A percentile compares a stretch with the other conserved stretches of the same genome.
phyloP scores from a whole-genome alignment of 352 stramenopile genomes.

The Globisporangium spinosum region DNA sequence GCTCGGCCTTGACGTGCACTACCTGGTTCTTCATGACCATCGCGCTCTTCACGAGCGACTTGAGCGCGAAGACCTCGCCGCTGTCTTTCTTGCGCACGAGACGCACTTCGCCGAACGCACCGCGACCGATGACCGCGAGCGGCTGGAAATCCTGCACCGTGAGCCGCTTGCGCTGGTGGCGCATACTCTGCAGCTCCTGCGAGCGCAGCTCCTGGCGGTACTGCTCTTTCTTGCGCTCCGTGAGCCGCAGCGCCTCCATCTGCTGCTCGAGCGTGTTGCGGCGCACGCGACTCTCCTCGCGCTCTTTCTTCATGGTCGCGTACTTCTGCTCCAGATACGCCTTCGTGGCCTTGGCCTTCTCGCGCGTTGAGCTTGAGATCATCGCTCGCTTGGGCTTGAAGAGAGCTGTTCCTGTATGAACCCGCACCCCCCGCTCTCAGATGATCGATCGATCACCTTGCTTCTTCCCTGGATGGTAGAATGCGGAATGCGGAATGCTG shows the following conservation, averaged over 20 bases:
- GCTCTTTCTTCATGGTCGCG: constrained; percentile 85
- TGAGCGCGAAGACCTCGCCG: constrained; percentile 90
- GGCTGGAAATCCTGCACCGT: constrained; percentile 94
- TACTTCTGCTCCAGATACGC: constrained; percentile 89
- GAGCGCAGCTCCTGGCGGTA: constrained; percentile 75
- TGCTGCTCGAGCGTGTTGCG: constrained; percentile 78
- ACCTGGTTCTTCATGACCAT: constrained; percentile 94
- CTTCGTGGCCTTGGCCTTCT: constrained; percentile 88
- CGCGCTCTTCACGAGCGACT: constrained; percentile 89
- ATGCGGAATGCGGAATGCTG: not conserved
- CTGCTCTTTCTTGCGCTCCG: constrained; percentile 71
- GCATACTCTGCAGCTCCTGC: constrained; percentile 76
- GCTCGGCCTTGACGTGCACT: constrained; percentile 95
- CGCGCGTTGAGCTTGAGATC: constrained; percentile 84
- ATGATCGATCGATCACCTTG: not conserved
- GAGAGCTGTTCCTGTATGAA: not conserved
- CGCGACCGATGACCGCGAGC: constrained; percentile 95
- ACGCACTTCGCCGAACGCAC: constrained; percentile 98
- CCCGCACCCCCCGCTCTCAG: too few species aligned
- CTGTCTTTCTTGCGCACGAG: constrained; percentile 81
- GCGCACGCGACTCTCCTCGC: constrained; percentile 74
- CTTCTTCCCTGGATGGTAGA: not conserved
- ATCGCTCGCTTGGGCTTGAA: constrained; percentile 21
- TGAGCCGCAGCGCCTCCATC: constrained; percentile 78
- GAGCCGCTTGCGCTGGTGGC: constrained; percentile 78